Percentiles rank a stretch among this genome's conserved stretches.
phyloP scores from a whole-genome alignment of 2,329 filamentous ascomycete species.

The Alternaria metachromatica region DNA sequence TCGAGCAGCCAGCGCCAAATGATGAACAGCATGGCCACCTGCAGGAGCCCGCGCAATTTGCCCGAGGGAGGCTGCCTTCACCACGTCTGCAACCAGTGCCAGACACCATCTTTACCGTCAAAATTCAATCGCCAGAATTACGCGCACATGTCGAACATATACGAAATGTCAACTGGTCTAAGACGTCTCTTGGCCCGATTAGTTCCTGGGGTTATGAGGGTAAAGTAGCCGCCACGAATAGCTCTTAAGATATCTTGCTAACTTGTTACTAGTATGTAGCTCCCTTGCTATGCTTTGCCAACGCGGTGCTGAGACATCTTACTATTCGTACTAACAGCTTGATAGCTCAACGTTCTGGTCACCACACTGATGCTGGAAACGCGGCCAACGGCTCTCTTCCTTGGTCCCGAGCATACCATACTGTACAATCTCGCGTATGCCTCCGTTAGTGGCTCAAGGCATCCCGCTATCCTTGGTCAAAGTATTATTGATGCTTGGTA shows the following conservation, averaged over 20 bases:
- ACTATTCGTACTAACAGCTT: no score
- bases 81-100: neutral
- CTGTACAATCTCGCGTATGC: conserved; percentile 23
- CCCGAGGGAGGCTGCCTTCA: neutral
- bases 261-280: no score
- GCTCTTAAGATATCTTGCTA: no score
- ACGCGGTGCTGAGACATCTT: no score
- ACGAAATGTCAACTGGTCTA: conserved; percentile 13
- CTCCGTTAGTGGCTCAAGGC: conserved; percentile 8
- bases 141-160: conserved; percentile 15
- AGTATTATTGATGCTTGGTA: conserved; percentile 19
- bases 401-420: conserved; percentile 19
- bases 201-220: conserved; percentile 14
- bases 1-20: neutral
- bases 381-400: conserved; percentile 18
- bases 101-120: conserved; percentile 19
- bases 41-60: neutral
- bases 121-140: conserved; percentile 14
- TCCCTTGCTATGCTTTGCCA: no score
- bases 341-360: conserved; percentile 5
- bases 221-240: no score
- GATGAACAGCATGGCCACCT: neutral
- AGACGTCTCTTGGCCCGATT: conserved; percentile 17
- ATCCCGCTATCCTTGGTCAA: conserved; percentile 16
- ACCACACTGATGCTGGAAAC: conserved; percentile 22